phyloP scores from a whole-genome alignment of 2,329 filamentous ascomycete species.

The Diaporthe citrichinensis region DNA sequence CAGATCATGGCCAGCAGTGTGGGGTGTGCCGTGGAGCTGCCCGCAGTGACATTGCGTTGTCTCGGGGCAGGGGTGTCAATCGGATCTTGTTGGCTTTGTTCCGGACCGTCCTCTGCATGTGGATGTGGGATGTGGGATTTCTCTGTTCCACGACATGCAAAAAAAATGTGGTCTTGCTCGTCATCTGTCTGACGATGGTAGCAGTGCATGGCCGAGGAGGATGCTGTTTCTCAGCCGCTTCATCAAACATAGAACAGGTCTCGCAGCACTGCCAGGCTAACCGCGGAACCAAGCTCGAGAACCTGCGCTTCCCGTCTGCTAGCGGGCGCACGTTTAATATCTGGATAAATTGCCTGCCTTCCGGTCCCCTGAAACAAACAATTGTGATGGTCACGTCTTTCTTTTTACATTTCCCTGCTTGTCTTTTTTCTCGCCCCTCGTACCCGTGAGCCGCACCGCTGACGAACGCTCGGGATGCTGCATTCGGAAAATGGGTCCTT shows the following conservation, averaged over 20 bases:
- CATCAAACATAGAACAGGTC: slow-evolving; percentile 7
- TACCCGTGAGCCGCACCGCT: background rate
- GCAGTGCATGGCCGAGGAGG: background rate
- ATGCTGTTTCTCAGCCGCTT: slow-evolving; percentile 14
- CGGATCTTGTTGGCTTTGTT: slow-evolving; percentile 27
- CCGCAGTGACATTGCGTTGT: slow-evolving; percentile 14
- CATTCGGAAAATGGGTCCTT: slow-evolving; percentile 14
- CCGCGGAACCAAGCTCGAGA: background rate
- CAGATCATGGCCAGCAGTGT: slow-evolving; percentile 16
- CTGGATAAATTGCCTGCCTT: slow-evolving; percentile 25
- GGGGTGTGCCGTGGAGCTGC: slow-evolving; percentile 20
- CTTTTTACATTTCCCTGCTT: background rate
- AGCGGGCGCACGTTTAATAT: slow-evolving; percentile 27
- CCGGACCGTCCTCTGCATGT: slow-evolving; percentile 6
- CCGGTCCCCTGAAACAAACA: background rate
- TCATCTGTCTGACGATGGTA: background rate
- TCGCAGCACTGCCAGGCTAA: background rate
- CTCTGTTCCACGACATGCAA: background rate
- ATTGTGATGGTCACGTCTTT: background rate
- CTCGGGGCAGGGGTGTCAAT: slow-evolving; percentile 10
- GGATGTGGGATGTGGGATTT: background rate
- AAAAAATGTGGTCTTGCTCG: background rate
- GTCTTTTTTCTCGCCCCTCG: background rate
- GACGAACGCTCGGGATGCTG: slow-evolving; percentile 2
- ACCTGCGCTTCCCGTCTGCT: background rate